phyloP scores from a whole-genome alignment of 2,329 filamentous ascomycete genomes.

The Emericellopsis atlantica region DNA sequence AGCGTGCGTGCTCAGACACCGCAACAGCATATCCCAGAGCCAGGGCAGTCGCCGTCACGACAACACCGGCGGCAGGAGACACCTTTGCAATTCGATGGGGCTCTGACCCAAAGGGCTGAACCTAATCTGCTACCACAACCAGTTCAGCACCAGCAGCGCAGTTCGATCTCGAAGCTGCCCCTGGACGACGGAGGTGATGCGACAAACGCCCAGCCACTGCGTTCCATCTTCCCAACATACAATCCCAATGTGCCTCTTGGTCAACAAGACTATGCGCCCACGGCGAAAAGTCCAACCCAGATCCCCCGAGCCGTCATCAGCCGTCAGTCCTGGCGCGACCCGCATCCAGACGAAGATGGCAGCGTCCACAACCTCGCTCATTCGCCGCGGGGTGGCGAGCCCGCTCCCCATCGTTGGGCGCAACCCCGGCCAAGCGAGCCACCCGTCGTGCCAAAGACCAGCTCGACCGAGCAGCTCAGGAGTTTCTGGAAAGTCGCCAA shows the following conservation, averaged over 20 bases:
- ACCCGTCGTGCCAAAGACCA: conserved; percentile 33
- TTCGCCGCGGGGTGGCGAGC: conserved; percentile 5
- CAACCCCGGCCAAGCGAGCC: conserved; percentile 21
- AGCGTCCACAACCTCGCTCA: conserved; percentile 10
- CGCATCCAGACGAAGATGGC: conserved; percentile 9
- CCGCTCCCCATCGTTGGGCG: conserved; percentile 8
- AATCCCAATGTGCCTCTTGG: conserved; percentile 54
- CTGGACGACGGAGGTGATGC: conserved; percentile 16
- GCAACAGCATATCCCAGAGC: conserved; percentile 7
- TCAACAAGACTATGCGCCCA: conserved; percentile 59
- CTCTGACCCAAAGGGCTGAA: not conserved
- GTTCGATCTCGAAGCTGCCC: conserved; percentile 44
- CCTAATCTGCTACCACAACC: not conserved
- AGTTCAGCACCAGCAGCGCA: conserved; percentile 14
- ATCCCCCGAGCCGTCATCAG: conserved; percentile 55
- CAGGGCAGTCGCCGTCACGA: conserved; percentile 9
- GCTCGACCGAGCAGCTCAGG: conserved; percentile 48
- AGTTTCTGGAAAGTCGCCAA: conserved; percentile 58
- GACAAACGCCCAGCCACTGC: conserved; percentile 25
- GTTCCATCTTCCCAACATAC: conserved; percentile 67
- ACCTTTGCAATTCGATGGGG: not conserved
- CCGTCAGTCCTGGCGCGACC: conserved; percentile 39
- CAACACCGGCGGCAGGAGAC: conserved; percentile 3
- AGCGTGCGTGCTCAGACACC: conserved; percentile 13
- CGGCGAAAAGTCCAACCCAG: conserved; percentile 48